phyloP scores from a whole-genome alignment of 2,329 filamentous ascomycete genomes.

The Fusarium ambrosium region DNA sequence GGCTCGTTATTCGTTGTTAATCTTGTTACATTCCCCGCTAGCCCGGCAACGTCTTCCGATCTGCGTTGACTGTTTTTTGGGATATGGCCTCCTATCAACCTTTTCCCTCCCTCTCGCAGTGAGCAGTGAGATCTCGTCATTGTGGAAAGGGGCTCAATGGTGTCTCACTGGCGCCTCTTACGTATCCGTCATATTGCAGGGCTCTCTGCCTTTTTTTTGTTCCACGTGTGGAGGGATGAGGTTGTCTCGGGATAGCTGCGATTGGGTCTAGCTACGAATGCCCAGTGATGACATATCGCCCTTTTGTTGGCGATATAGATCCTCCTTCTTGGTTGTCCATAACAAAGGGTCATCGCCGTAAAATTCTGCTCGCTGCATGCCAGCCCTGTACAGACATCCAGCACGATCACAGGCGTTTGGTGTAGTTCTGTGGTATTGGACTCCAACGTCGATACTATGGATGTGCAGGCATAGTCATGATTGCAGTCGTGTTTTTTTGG shows the following conservation, averaged over 20 bases:
- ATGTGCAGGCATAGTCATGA: neutral
- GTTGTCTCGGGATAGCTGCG: neutral
- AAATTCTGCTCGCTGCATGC: neutral
- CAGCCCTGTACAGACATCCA: neutral
- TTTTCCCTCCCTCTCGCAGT: neutral
- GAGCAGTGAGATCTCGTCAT: neutral
- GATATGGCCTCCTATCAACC: neutral
- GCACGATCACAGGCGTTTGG: neutral
- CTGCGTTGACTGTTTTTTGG: neutral
- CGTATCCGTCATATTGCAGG: neutral
- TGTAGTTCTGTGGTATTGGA: neutral
- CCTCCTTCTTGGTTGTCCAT: neutral
- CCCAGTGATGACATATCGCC: neutral
- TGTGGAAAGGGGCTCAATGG: neutral
- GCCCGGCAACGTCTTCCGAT: constrained; percentile 14
- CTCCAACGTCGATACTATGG: too few relatives aligned
- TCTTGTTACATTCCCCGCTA: constrained; percentile 31
- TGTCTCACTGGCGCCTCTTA: neutral
- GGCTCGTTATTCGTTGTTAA: constrained; percentile 8
- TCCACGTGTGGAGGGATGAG: neutral
- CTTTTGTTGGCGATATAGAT: neutral
- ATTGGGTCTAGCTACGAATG: neutral
- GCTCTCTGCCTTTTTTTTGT: neutral
- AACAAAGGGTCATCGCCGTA: neutral
- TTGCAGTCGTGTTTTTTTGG: neutral